Evolutionary conservation across 805 yeast species (phyloP).

Genomic region (Teunomyces tritomae): DNA sequence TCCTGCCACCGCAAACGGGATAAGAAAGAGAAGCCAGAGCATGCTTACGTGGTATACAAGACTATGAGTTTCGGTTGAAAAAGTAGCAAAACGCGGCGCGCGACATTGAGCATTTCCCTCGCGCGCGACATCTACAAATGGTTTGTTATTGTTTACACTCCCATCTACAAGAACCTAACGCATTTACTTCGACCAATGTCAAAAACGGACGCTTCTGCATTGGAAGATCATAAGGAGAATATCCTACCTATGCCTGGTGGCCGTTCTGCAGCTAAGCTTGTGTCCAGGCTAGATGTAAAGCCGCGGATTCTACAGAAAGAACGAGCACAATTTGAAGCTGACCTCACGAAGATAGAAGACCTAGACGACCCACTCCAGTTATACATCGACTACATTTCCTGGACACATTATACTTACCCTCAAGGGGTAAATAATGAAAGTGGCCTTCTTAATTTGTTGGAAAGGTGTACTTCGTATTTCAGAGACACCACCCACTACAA

Average conservation of each 20-base stretch:
- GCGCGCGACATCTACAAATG: background rate
- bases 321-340: constrained; percentile 48
- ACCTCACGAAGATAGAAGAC: constrained; percentile 52
- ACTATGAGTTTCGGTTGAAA: background rate
- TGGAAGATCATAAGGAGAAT: constrained; percentile 67
- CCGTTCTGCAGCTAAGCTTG: constrained; percentile 58
- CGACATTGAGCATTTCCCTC: background rate
- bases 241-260: constrained; percentile 67
- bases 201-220: constrained; percentile 1
- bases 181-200: background rate
- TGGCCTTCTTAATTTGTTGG: constrained; percentile 63
- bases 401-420: constrained; percentile 65
- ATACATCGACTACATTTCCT: constrained; percentile 69
- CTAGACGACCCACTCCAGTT: constrained; percentile 82
- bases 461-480: constrained; percentile 68
- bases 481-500: constrained; percentile 64
- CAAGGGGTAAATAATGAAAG: constrained; percentile 61
- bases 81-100: constrained; percentile 3
- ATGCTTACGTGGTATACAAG: background rate
- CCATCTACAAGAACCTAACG: background rate
- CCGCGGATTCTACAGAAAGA: constrained; percentile 26
- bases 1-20: background rate
- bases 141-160: constrained; percentile 1
- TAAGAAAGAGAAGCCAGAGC: constrained; percentile 3
- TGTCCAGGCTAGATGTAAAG: constrained; percentile 20